phyloP scores from a whole-genome alignment of 2,329 filamentous ascomycete species.

The Penicillium concentricum region DNA sequence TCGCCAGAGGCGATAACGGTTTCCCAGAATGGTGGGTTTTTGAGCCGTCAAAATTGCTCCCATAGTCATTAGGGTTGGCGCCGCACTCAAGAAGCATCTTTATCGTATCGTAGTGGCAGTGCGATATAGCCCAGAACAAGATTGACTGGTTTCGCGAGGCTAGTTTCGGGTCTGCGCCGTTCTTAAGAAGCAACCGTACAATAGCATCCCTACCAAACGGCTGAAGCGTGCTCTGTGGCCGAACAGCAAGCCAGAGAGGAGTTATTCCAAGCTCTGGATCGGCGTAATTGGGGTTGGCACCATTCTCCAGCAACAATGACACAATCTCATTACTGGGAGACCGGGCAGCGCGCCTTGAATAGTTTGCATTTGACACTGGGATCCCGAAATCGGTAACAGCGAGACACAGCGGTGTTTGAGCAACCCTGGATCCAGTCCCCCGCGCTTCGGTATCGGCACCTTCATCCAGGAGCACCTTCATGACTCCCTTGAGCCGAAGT shows the following conservation, averaged over 20 bases:
- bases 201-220: neutral
- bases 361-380: neutral
- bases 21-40: neutral
- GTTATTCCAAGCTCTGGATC: neutral
- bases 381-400: neutral
- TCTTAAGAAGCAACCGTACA: neutral
- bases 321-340: neutral
- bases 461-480: neutral
- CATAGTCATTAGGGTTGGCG: neutral
- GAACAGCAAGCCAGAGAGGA: conserved; percentile 1
- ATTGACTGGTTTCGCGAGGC: neutral
- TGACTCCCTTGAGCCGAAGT: neutral
- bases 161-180: neutral
- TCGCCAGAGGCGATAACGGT: neutral
- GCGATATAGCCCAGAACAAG: neutral
- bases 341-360: neutral
- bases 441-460: neutral
- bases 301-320: neutral
- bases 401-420: neutral
- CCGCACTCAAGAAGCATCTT: neutral
- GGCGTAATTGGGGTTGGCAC: neutral
- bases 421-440: neutral
- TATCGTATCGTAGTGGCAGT: neutral
- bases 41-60: neutral
- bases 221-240: neutral